Conservation (phyloP, 371 early-diverging fungal genomes). For the Mortierella sp. region DNA sequence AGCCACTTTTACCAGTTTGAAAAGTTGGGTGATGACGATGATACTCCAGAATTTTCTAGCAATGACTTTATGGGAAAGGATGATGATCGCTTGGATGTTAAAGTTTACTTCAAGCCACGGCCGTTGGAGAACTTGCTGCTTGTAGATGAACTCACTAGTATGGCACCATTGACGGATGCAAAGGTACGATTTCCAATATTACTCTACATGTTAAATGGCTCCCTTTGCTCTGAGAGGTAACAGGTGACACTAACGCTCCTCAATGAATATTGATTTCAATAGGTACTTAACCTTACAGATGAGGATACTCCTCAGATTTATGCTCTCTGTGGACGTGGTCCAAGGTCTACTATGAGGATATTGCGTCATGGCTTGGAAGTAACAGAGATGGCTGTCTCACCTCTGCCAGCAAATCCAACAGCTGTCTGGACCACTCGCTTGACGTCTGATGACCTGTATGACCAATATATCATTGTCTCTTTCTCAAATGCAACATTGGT, state of each 20-base stretch:
- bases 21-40: slow-evolving; percentile 91
- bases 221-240: slow-evolving; percentile 1
- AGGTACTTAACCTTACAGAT: slow-evolving; percentile 87
- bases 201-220: too few species aligned
- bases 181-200: slow-evolving; percentile 47
- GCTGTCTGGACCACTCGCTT: slow-evolving; percentile 95
- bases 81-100: slow-evolving; percentile 60
- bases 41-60: slow-evolving; percentile 82
- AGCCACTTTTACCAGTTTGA: slow-evolving; percentile 93
- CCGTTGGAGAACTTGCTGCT: slow-evolving; percentile 85
- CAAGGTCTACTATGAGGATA: slow-evolving; percentile 86
- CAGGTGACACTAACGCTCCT: background rate
- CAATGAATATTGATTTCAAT: slow-evolving; percentile 26
- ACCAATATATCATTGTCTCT: slow-evolving; percentile 93
- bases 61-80: slow-evolving; percentile 76
- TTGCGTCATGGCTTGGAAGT: slow-evolving; percentile 94
- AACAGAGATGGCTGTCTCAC: slow-evolving; percentile 90
- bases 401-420: slow-evolving; percentile 94
- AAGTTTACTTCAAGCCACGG: slow-evolving; percentile 85
- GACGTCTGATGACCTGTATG: slow-evolving; percentile 65
- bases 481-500: slow-evolving; percentile 95
- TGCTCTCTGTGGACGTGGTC: slow-evolving; percentile 88
- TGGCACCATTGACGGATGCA: slow-evolving; percentile 82
- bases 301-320: slow-evolving; percentile 97
- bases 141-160: slow-evolving; percentile 91